phyloP scores from a whole-genome alignment of 2,329 filamentous ascomycete genomes.

The Curvularia sp. region DNA sequence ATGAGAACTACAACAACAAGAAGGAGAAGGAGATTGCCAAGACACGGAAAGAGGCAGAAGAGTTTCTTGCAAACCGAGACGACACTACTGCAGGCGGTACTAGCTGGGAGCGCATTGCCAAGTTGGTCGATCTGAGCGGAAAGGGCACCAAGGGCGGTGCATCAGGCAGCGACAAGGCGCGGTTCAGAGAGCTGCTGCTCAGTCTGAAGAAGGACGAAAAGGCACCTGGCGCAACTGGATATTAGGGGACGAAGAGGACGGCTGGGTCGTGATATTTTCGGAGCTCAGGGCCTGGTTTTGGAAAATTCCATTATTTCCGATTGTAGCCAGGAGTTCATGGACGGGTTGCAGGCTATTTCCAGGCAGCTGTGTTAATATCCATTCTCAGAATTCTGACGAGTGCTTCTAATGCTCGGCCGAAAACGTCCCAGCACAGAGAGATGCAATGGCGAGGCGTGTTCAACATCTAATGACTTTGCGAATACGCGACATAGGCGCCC shows the following conservation, averaged over 20 bases:
- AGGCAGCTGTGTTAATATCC: slow-evolving; percentile 35
- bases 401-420: background rate
- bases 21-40: slow-evolving; percentile 92
- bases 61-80: slow-evolving; percentile 87
- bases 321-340: slow-evolving; percentile 32
- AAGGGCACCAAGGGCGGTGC: slow-evolving; percentile 89
- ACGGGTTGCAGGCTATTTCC: slow-evolving; percentile 30
- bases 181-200: slow-evolving; percentile 88
- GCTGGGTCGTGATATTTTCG: slow-evolving; percentile 17
- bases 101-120: slow-evolving; percentile 97
- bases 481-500: background rate
- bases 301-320: slow-evolving; percentile 19
- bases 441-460: background rate
- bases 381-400: slow-evolving; percentile 5
- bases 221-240: slow-evolving; percentile 65
- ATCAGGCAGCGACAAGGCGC: slow-evolving; percentile 90
- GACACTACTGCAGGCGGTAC: slow-evolving; percentile 94
- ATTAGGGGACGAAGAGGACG: slow-evolving; percentile 28
- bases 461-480: background rate
- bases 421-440: background rate
- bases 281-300: slow-evolving; percentile 24
- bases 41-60: slow-evolving; percentile 88
- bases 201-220: slow-evolving; percentile 94
- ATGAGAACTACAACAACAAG: slow-evolving; percentile 99
- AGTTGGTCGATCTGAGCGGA: slow-evolving; percentile 95